Evolutionary conservation across 1,139 yeast genomes (phyloP), one percentile per base, ranked within the genome.

Genomic region (Candida neerlandica): DNA sequence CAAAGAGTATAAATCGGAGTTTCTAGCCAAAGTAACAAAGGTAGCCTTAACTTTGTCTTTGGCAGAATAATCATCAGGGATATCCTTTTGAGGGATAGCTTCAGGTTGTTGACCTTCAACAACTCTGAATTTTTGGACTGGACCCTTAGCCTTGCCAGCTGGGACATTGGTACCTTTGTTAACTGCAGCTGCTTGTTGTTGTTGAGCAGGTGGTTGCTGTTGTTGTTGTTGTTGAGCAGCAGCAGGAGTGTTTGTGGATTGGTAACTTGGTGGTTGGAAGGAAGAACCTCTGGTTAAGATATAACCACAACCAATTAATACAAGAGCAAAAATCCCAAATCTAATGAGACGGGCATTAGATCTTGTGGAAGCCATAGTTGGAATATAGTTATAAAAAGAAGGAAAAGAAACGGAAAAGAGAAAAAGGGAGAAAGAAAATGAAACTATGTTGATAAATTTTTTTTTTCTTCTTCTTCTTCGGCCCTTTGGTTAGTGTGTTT

Each of bases 331-430:
- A 43, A 82, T 73, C 40, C 80, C 86, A 59, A 84, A 83, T 59
- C 89, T 71, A 44, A 82, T 68, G 55, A 84, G 62, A 60, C 89
- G 78, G 52, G 88, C 85, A 63, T 82, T 83, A 29, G 86, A 79
- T 64, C 87, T 77, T 35, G 83, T 62, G 26, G 74, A 61, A 49
- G 67, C 64, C 72, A 69, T 69, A 43, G 23, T 55, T 41, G 11
- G 15, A 11, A 7, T 18, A 18, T 12, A 18, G n/a, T 35, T 18
- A 16, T 18, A 19, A 7, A 4, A 19, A 12, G 21, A 5, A 35
- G 40, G n/a, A n/a, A n/a, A n/a, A n/a, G n/a, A n/a, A 21, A 37
- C 4, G 27, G 26, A 37, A 37, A 12, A 12, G n/a, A n/a, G n/a
- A 12, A 21, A 21, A 19, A 18, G 11, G 12, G 29, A 33, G 16